A percentile compares a stretch with the other conserved stretches of the same genome.
These are phyloP conservation scores for Botrytis fragariae DNA, from an alignment of 2,329 filamentous ascomycete genomes.

Conservation along the genomic window DNA sequence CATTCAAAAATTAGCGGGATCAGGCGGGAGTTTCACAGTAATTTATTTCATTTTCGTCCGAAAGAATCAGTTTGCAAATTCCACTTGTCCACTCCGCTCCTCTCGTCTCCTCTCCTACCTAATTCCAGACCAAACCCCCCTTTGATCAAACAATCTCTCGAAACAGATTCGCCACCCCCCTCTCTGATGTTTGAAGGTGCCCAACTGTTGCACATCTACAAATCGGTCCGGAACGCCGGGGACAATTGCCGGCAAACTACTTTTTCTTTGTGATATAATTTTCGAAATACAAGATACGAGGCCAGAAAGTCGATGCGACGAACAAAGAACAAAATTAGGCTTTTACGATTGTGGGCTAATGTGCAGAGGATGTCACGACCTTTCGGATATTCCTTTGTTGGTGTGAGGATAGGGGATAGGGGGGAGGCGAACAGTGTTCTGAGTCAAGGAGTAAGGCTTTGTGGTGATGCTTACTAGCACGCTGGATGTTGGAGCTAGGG, in stretches of 20 bases:
- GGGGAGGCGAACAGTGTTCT: background rate
- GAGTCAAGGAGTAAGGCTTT: background rate
- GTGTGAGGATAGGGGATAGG: background rate
- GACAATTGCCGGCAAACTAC: background rate
- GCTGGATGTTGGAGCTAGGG: background rate
- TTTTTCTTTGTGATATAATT: background rate
- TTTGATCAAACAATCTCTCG: background rate
- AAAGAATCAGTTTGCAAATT: background rate
- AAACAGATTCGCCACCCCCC: background rate
- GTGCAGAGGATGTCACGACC: background rate
- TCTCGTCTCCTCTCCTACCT: too few relatives aligned
- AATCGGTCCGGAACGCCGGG: slow-evolving; percentile 3
- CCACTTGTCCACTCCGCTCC: background rate
- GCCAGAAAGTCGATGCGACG: background rate
- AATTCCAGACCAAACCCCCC: background rate
- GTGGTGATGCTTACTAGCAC: background rate
- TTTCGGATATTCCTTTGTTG: background rate
- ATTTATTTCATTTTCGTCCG: background rate
- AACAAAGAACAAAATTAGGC: background rate
- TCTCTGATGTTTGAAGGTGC: background rate
- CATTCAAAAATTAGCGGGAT: background rate
- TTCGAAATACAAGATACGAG: background rate
- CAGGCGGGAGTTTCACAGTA: background rate
- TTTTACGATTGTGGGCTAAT: background rate
- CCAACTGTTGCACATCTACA: slow-evolving; percentile 1